Percentiles rank a stretch among this genome's conserved stretches.
Conservation (phyloP, 495 filamentous ascomycete genomes). For the Aeminium ludgeri region DNA sequence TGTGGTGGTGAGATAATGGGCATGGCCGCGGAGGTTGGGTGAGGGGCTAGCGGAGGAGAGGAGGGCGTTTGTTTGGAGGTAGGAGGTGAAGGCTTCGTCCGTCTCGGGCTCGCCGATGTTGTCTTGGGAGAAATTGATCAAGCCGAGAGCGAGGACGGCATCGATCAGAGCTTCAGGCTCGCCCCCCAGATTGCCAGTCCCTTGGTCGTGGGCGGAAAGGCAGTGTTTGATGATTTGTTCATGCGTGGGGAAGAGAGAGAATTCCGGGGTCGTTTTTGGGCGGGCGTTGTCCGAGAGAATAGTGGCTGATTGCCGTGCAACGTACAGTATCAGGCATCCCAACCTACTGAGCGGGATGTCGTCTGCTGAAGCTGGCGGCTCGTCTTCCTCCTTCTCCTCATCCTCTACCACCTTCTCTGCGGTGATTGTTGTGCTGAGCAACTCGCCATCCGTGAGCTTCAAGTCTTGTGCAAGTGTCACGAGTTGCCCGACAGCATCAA, state of each 20-base stretch:
- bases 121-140: conserved; percentile 23
- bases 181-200: conserved; percentile 18
- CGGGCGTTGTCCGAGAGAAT: conserved; percentile 18
- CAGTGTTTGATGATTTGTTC: conserved; percentile 23
- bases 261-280: conserved; percentile 5
- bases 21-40: conserved; percentile 50
- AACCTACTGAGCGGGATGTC: conserved; percentile 61
- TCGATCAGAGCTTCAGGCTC: conserved; percentile 30
- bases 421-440: conserved; percentile 4
- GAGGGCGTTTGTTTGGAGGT: conserved; percentile 42
- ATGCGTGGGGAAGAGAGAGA: conserved; percentile 26
- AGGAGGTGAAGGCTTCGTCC: conserved; percentile 25
- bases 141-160: conserved; percentile 29
- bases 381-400: conserved; percentile 26
- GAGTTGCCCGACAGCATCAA: conserved; percentile 60
- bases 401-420: conserved; percentile 24
- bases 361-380: conserved; percentile 31
- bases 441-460: conserved; percentile 9
- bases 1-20: conserved; percentile 54
- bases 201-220: conserved; percentile 16
- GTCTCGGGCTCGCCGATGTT: conserved; percentile 22
- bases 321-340: conserved; percentile 27
- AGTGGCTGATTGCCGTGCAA: conserved; percentile 22
- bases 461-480: conserved; percentile 55
- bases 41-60: conserved; percentile 51